Conservation (phyloP, 2,329 filamentous ascomycete species). For the Stenocarpella maydis region DNA sequence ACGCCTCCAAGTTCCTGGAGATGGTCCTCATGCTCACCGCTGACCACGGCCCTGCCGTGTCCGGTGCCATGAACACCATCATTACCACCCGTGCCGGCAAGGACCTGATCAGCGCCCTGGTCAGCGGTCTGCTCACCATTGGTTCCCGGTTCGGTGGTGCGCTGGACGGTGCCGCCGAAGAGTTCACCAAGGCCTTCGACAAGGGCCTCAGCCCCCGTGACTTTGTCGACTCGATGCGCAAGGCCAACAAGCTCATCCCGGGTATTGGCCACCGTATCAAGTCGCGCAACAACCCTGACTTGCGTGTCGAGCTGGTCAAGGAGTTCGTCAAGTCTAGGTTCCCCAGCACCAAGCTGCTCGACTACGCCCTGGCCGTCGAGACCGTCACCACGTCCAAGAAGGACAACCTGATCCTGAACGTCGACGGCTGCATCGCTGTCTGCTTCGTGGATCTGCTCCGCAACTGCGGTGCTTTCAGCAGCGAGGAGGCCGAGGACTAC, state of each 20-base stretch:
- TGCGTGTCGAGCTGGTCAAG: slow-evolving; percentile 99
- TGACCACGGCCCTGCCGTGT: slow-evolving; percentile 98
- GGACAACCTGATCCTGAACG: slow-evolving; percentile 99
- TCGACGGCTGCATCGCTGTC: slow-evolving; percentile 96
- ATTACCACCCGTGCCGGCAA: slow-evolving; percentile 99
- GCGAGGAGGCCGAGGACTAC: slow-evolving; percentile 98
- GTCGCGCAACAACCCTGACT: slow-evolving; percentile 99
- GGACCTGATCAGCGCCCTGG: slow-evolving; percentile 94
- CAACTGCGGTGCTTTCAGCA: slow-evolving; percentile 96
- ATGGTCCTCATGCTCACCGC: slow-evolving; percentile 99
- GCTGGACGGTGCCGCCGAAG: slow-evolving; percentile 95
- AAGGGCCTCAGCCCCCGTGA: slow-evolving; percentile 98
- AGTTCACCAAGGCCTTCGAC: slow-evolving; percentile 98
- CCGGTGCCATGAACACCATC: slow-evolving; percentile 99
- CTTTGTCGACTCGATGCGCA: slow-evolving; percentile 98
- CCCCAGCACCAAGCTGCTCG: slow-evolving; percentile 96
- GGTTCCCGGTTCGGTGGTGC: slow-evolving; percentile 98
- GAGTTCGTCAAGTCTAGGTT: slow-evolving; percentile 98
- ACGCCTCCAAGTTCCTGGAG: slow-evolving; percentile 98
- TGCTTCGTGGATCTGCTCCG: slow-evolving; percentile 98
- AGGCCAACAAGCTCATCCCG: slow-evolving; percentile 99
- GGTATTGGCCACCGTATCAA: slow-evolving; percentile 99
- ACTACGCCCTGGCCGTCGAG: slow-evolving; percentile 98
- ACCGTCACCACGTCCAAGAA: slow-evolving; percentile 99
- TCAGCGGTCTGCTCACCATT: slow-evolving; percentile 96